Evolutionary conservation across 805 yeast species (phyloP), one percentile per base, ranked within the genome.

Genomic region (Ogataea paradorogensis): DNA sequence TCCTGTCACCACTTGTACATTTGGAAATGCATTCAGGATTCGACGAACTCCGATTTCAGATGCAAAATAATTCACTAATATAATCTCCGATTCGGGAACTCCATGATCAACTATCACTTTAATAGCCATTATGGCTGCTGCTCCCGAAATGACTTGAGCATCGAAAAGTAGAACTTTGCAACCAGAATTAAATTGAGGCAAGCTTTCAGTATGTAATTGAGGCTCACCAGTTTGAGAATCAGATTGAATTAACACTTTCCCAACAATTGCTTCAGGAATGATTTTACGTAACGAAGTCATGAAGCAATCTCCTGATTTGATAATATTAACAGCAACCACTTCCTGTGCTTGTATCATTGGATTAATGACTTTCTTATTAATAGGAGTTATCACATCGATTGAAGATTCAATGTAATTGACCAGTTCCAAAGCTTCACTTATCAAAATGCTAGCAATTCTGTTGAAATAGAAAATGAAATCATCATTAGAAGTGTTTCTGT

Each of bases 191-290:
- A 41, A 46, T 22, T 0, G 62, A 0, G 97, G 96, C 27, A 91
- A 62, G 16, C 78, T 74, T 48, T 84, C 83, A n/a, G 82, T 78
- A 59, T 90, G 96, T 44, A 93, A 69, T 56, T 84, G 90, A 1
- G 99, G 98, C 63, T 91, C 98, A 7, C 98, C 98, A 0, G 98
- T 90, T 15, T 69, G 63, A 0, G 93, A 71, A 59, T 90, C 96
- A 7, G 95, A 82, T 62, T 89, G 96, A 52, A 91, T 89, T 33
- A 91, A 67, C 16, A 91, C 59, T 55, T 90, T 86, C 0, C 99
- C 98, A 25, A 88, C 71, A 9, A 78, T 73, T 9, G 87, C 80
- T 35, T 81, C 87, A 1, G 96, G 91, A 18, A 88, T 69, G 0
- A 90, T 77, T 48, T 80, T 80, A 44, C 84, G 76, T 27, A 91